phyloP scores from a whole-genome alignment of 2,329 filamentous ascomycete species.

The Pseudogymnoascus sp. region DNA sequence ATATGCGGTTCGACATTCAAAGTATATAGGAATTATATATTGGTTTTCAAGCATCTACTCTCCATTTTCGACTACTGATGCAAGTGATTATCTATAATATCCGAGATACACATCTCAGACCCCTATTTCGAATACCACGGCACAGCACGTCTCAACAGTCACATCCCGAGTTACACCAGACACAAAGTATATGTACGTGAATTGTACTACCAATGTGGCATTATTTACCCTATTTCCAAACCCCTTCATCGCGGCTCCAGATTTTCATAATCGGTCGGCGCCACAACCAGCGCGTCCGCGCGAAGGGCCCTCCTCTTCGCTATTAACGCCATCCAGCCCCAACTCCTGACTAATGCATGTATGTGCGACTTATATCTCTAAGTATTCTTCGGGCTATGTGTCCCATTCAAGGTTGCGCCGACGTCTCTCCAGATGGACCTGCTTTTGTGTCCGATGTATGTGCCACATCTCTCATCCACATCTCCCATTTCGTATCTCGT shows the following conservation, averaged over 20 bases:
- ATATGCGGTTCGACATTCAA: not conserved
- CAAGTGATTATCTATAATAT: not conserved
- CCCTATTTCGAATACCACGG: not conserved
- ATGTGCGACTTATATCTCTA: conserved; percentile 5
- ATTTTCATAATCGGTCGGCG: conserved; percentile 4
- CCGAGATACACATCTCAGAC: not conserved
- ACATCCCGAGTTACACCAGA: not conserved
- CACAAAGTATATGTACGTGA: conserved; percentile 2
- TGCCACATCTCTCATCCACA: conserved; percentile 26
- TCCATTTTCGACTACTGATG: not conserved
- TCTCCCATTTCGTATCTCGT: conserved; percentile 23
- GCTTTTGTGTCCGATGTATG: conserved; percentile 12
- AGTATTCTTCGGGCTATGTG: not conserved
- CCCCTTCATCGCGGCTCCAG: not conserved
- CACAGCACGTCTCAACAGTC: not conserved
- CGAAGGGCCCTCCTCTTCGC: not conserved
- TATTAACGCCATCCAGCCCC: conserved; percentile 3
- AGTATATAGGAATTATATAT: not conserved
- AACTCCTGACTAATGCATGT: conserved; percentile 5
- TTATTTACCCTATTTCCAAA: conserved; percentile 7
- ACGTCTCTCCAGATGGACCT: not conserved
- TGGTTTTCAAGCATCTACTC: not conserved
- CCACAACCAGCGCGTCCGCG: conserved; percentile 6
- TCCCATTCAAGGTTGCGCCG: not conserved
- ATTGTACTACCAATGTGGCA: not conserved